Evolutionary conservation across 1,284 basidiomycete species (phyloP).

Genomic region (Kwoniella shivajii): DNA sequence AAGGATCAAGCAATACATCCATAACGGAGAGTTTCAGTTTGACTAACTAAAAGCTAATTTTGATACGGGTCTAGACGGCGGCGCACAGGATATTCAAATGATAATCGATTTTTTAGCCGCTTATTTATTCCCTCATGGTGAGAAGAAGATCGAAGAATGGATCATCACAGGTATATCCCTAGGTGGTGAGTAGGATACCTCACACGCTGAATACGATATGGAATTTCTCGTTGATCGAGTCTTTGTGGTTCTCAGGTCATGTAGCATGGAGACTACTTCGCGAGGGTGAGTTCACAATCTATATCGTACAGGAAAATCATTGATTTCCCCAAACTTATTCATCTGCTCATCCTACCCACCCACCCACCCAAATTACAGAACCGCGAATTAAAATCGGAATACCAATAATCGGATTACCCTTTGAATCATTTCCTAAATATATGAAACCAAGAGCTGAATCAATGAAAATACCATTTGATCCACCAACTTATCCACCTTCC

Average conservation of each 20-base stretch:
- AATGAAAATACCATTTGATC: conserved; percentile 56
- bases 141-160: conserved; percentile 68
- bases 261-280: conserved; percentile 58
- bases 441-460: conserved; percentile 62
- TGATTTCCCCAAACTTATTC: neutral
- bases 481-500: conserved; percentile 64
- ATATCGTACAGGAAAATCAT: neutral
- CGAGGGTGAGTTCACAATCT: conserved; percentile 40
- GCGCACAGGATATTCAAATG: conserved; percentile 73
- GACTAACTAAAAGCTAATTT: too few relatives aligned
- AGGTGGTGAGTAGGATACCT: conserved; percentile 50
- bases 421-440: conserved; percentile 63
- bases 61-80: conserved; percentile 66
- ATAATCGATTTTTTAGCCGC: conserved; percentile 77
- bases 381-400: conserved; percentile 70
- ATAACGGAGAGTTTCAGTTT: too few relatives aligned
- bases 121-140: conserved; percentile 72
- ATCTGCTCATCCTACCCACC: neutral
- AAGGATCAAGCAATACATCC: too few relatives aligned
- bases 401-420: conserved; percentile 74
- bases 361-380: conserved; percentile 56
- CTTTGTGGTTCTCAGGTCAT: conserved; percentile 43
- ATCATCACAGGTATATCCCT: conserved; percentile 60
- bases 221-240: neutral
- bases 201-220: neutral